These are phyloP conservation scores for Trypethelium eluteriae DNA, from an alignment of 495 filamentous ascomycete genomes.

Conservation along the genomic window DNA sequence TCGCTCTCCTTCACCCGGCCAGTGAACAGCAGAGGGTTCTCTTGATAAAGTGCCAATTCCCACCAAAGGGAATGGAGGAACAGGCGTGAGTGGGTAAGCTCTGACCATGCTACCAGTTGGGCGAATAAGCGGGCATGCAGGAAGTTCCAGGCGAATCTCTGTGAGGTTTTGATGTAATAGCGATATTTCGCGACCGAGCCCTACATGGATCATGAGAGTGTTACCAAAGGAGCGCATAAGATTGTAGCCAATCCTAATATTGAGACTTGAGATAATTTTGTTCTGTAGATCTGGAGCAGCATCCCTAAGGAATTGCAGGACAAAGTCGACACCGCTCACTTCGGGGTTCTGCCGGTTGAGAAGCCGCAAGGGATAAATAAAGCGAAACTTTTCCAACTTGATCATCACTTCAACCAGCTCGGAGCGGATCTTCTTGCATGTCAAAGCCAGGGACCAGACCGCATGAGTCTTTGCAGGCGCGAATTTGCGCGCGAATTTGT, in stretches of 20 bases:
- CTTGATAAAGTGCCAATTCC: too few relatives aligned
- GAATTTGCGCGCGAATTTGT: not conserved
- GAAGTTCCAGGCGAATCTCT: too few relatives aligned
- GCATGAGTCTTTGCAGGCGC: not conserved
- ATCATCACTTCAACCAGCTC: not conserved
- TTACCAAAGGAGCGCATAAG: not conserved
- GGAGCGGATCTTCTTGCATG: not conserved
- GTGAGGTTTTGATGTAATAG: too few relatives aligned
- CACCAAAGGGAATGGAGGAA: too few relatives aligned
- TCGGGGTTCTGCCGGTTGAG: not conserved
- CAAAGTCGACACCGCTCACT: not conserved
- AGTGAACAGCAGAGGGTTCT: too few relatives aligned
- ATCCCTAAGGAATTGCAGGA: not conserved
- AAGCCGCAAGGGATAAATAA: not conserved
- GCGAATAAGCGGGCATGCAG: too few relatives aligned
- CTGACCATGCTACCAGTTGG: too few relatives aligned
- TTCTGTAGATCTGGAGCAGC: not conserved
- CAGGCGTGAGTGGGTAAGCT: too few relatives aligned
- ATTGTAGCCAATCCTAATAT: not conserved
- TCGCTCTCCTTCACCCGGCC: too few relatives aligned
- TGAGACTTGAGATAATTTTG: not conserved
- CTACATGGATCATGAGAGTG: not conserved
- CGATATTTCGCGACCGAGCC: not conserved
- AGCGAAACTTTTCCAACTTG: not conserved
- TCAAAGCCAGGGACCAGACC: not conserved